phyloP scores from a whole-genome alignment of 2,329 filamentous ascomycete genomes.

The Paraconiothyrium sp. region DNA sequence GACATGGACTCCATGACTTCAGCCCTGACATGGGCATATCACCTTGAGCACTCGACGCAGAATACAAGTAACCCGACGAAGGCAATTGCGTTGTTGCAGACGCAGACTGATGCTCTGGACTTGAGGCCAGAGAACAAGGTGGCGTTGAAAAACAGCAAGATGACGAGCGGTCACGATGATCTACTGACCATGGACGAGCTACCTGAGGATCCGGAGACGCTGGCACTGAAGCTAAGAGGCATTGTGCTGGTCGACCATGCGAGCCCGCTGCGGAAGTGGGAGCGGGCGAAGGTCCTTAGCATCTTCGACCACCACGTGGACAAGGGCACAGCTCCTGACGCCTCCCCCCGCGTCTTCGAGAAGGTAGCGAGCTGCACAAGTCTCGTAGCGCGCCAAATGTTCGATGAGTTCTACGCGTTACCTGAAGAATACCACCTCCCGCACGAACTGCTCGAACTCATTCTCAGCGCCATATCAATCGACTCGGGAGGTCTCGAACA shows the following conservation, averaged over 20 bases:
- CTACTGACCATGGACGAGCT: slow-evolving; percentile 59
- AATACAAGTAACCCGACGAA: slow-evolving; percentile 56
- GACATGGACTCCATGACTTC: slow-evolving; percentile 57
- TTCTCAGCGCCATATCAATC: slow-evolving; percentile 58
- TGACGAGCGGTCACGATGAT: slow-evolving; percentile 58
- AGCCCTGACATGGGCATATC: slow-evolving; percentile 60
- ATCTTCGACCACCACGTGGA: slow-evolving; percentile 61
- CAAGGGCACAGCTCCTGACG: slow-evolving; percentile 52
- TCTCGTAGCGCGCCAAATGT: slow-evolving; percentile 58
- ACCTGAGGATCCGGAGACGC: slow-evolving; percentile 57
- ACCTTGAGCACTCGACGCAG: slow-evolving; percentile 55
- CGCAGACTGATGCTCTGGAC: slow-evolving; percentile 57
- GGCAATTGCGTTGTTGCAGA: slow-evolving; percentile 59
- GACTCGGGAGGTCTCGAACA: slow-evolving; percentile 55
- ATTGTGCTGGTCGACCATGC: slow-evolving; percentile 59
- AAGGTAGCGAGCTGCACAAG: slow-evolving; percentile 57
- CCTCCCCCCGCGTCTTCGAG: slow-evolving; percentile 57
- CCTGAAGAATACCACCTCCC: slow-evolving; percentile 59
- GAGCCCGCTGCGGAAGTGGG: slow-evolving; percentile 55
- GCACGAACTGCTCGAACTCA: slow-evolving; percentile 60
- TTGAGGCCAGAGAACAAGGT: slow-evolving; percentile 60
- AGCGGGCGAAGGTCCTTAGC: slow-evolving; percentile 54
- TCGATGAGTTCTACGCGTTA: slow-evolving; percentile 56
- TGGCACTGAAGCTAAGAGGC: slow-evolving; percentile 54
- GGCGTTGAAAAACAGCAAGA: slow-evolving; percentile 56